Evolutionary conservation across 164 flowering plant genomes (phyloP), one percentile per base, ranked within the genome.

Genomic region (Berberis vulgaris): DNA sequence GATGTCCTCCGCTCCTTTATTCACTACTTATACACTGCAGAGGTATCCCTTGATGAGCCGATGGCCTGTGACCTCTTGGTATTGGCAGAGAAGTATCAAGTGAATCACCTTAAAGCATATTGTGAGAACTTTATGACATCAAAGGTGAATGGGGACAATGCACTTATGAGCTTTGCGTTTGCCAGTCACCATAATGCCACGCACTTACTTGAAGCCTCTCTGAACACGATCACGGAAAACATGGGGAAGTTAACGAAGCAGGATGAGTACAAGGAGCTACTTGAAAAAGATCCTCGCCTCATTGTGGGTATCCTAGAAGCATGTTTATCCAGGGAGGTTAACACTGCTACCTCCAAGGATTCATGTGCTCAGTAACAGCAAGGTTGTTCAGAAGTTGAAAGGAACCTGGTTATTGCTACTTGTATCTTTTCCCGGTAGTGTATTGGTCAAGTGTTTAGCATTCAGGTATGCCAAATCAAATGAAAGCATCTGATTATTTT

Each of bases 51-150:
- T 46, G 94, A 87, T 58, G 90, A 88, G 73, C 80, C 72, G 61
- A 70, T 86, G 83, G 92, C 96, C 5, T 83, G 63, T 64, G 89
- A 88, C 41, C 90, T 91, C 59, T 63, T 91, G 45, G 83, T 83
- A 3, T 57, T 91, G 77, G 94, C 88, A 49, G 98, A 91, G 61
- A 91, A 89, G 65, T 91, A 89, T 70, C 79, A 89, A 74, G 98
- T 91, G 72, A 83, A 81, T 75, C 89, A 91, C 63, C 86, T 91
- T 54, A 91, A 89, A 73, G 63, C 79, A 1, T 76, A 79, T 59
- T 91, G 96, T 61, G 96, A 89, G 82, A 84, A 77, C 75, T 87
- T 75, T 71, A 67, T 91, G 72, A 72, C 85, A 41, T 81, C 98
- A 43, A 84, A 82, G 45, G 67, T 91, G 78, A 86, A 77, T 69